Evolutionary conservation across 192 early-diverging fungal genomes (phyloP).

Genomic region (Backusella tuberculispora): DNA sequence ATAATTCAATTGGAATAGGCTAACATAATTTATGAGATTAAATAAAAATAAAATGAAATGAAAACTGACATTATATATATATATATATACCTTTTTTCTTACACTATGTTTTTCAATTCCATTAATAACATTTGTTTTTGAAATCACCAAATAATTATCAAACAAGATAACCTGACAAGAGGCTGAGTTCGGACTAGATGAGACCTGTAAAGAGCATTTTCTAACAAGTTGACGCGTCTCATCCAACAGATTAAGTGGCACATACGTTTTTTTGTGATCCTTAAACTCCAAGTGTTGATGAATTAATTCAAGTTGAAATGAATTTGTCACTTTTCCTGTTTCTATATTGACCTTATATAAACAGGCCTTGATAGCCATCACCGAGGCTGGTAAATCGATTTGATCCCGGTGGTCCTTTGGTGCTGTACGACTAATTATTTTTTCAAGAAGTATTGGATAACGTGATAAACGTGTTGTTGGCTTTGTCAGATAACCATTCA

Average conservation of each 20-base stretch:
- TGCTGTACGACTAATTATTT: constrained; percentile 77
- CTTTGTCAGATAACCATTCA: constrained; percentile 84
- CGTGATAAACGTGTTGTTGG: constrained; percentile 84
- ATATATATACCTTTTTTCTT: neutral
- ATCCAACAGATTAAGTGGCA: neutral
- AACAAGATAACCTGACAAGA: constrained; percentile 72
- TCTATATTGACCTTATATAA: constrained; percentile 81
- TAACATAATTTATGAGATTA: neutral
- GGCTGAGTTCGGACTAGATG: neutral
- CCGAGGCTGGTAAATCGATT: constrained; percentile 65
- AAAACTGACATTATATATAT: no score
- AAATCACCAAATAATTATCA: constrained; percentile 67
- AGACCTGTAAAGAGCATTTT: neutral
- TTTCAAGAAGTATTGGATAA: constrained; percentile 84
- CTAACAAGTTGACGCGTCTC: neutral
- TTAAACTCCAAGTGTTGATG: constrained; percentile 49
- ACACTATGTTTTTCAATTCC: neutral
- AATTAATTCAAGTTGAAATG: constrained; percentile 75
- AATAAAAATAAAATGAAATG: no score
- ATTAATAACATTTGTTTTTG: neutral
- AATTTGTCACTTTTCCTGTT: constrained; percentile 86
- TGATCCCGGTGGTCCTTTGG: constrained; percentile 75
- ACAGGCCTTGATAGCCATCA: constrained; percentile 69
- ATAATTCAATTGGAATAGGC: constrained; percentile 4
- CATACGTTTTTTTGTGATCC: neutral